Evolutionary conservation across 352 stramenopile genomes (phyloP), one percentile per base, ranked within the genome.

Genomic region (Phytophthora sojae): DNA sequence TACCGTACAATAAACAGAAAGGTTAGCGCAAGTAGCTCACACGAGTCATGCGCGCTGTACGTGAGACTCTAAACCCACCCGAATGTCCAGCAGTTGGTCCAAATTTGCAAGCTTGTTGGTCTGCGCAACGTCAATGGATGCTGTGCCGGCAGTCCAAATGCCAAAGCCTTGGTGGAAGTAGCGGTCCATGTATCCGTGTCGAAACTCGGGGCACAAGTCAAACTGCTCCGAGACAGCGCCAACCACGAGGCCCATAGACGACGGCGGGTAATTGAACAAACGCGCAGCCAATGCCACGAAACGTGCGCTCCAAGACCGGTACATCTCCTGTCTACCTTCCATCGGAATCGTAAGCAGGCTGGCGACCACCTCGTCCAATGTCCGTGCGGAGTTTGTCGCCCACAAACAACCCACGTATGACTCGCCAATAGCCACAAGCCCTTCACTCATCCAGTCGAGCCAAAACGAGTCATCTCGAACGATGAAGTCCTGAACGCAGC

Each of bases 401-500:
- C 89, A 96, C n/a, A 94, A 64, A 1, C 85, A 86, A 19, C 83
- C 86, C 1, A 96, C 79, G 60, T 94, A 96, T 1, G 89, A 93
- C 57, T 96, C 89, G 7, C 89, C 89, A 47, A 96, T 96, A 8
- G 85, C 85, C 6, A 96, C 79, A 14, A 96, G 82, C 2, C 89
- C 89, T 29, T 94, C 87, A 42, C 85, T 91, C 86, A 96, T 95
- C 89, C 89, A 96, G 67, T 96, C 89, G 9, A 96, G 72, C 89
- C 89, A 96, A 59, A 96, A 92, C 0, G 86, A 83, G 39, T 93
- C 82, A 58, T 94, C 83, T 19, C 85, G 84, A 8, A 94, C 83
- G 23, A 92, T 71, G 76, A 96, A 93, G 45, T 94, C 86, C 88
- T 96, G 11, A 14, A 26, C 12, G 12, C 19, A 47, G 39, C 39